A percentile compares a stretch with the other conserved stretches of the same genome.
Conservation (phyloP, 257 asterid genomes). For the Orobanche coerulescens region DNA sequence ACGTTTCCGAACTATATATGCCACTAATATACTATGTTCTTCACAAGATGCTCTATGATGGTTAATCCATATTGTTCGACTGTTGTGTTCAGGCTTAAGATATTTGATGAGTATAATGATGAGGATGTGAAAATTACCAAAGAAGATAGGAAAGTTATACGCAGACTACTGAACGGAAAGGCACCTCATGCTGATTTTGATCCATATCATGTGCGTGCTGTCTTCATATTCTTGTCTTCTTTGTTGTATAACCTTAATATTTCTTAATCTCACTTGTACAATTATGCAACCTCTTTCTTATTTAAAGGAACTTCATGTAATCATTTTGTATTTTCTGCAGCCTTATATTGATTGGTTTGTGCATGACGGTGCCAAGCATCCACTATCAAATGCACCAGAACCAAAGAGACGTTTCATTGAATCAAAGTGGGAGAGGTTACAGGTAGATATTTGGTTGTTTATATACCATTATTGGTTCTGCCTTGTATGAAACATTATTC, state of each 20-base stretch:
- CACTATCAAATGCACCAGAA: slow-evolving; percentile 89
- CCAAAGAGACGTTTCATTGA: slow-evolving; percentile 97
- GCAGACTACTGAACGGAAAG: slow-evolving; percentile 67
- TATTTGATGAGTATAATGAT: slow-evolving; percentile 77
- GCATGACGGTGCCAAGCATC: slow-evolving; percentile 75
- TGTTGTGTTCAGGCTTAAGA: slow-evolving; percentile 59
- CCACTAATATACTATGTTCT: neutral
- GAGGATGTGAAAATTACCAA: slow-evolving; percentile 85
- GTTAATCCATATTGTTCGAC: slow-evolving; percentile 3
- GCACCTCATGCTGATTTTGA: slow-evolving; percentile 95
- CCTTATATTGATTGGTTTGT: slow-evolving; percentile 77
- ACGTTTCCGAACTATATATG: neutral
- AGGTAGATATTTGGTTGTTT: too few species aligned
- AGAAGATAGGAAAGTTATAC: slow-evolving; percentile 52
- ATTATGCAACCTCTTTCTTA: slow-evolving; percentile 17
- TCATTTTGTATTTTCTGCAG: slow-evolving; percentile 40
- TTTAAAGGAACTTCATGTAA: slow-evolving; percentile 5
- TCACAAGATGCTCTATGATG: slow-evolving; percentile 17
- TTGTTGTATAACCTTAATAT: neutral
- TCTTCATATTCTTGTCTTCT: slow-evolving; percentile 7
- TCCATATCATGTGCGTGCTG: slow-evolving; percentile 69
- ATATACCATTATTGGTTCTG: slow-evolving; percentile 1
- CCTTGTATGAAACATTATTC: neutral
- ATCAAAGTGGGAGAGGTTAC: slow-evolving; percentile 86
- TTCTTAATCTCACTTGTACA: neutral